phyloP scores from a whole-genome alignment of 2,329 filamentous ascomycete species.

The Colletotrichum sp. region DNA sequence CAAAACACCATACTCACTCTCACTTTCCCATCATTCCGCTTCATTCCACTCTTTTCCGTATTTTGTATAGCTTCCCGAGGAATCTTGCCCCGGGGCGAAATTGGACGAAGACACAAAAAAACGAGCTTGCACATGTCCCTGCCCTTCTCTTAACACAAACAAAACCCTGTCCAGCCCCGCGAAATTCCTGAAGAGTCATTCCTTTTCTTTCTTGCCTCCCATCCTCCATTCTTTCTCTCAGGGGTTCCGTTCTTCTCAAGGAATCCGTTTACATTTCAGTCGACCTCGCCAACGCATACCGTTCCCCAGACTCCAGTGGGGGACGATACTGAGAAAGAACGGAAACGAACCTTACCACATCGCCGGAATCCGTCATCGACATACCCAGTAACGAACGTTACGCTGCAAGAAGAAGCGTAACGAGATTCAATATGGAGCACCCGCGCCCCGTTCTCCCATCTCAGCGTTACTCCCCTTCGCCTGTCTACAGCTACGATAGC shows the following conservation, averaged over 20 bases:
- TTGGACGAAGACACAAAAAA: not conserved
- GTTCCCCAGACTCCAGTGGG: not conserved
- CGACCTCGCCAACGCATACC: not conserved
- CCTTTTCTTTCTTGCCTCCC: constrained; percentile 21
- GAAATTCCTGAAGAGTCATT: constrained; percentile 22
- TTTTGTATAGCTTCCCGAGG: not conserved
- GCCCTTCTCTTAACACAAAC: constrained; percentile 4
- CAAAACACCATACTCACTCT: constrained; percentile 6
- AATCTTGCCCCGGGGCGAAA: not conserved
- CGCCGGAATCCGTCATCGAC: not conserved
- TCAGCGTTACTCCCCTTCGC: constrained; percentile 53
- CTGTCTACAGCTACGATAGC: constrained; percentile 51
- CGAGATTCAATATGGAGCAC: constrained; percentile 26
- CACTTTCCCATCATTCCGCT: constrained; percentile 19
- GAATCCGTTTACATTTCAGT: constrained; percentile 23
- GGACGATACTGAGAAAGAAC: not conserved
- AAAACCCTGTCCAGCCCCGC: constrained; percentile 21
- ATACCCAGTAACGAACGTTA: constrained; percentile 1
- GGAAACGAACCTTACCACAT: not conserved
- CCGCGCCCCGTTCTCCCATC: constrained; percentile 54
- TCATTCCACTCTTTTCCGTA: constrained; percentile 9
- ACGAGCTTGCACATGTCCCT: not conserved
- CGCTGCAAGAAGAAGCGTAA: not conserved
- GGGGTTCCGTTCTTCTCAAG: constrained; percentile 18
- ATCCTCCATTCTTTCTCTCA: constrained; percentile 21